These are phyloP conservation scores for Aristolochia contorta DNA, from an alignment of 164 flowering plant genomes.

Conservation along the genomic window DNA sequence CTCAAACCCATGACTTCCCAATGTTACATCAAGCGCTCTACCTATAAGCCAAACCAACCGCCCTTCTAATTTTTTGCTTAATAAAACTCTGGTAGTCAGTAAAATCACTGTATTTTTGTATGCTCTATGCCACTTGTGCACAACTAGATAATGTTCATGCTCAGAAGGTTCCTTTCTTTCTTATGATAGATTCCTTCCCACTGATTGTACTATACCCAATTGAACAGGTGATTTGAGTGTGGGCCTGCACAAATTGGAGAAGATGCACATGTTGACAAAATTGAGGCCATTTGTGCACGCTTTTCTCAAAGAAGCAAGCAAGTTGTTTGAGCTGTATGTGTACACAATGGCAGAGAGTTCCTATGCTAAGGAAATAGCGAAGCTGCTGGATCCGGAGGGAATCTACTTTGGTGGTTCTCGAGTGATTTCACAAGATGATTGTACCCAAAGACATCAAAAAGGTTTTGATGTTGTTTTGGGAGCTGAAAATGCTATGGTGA, in stretches of 20 bases:
- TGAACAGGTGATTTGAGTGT: not conserved
- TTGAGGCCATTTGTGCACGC: constrained; percentile 72
- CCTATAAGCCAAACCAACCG: too few species aligned
- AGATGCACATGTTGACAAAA: constrained; percentile 70
- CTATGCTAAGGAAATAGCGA: constrained; percentile 74
- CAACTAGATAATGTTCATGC: too few species aligned
- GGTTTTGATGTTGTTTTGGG: constrained; percentile 82
- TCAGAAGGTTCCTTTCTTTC: too few species aligned
- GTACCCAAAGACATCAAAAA: constrained; percentile 64
- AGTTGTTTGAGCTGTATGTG: constrained; percentile 76
- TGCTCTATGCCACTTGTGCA: too few species aligned
- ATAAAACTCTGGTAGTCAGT: too few species aligned
- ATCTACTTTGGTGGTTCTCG: constrained; percentile 40
- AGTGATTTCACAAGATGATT: constrained; percentile 67
- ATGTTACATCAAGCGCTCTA: too few species aligned
- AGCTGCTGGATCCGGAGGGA: constrained; percentile 59
- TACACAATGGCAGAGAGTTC: constrained; percentile 78
- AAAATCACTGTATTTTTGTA: too few species aligned
- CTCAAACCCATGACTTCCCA: too few species aligned
- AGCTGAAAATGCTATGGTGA: constrained; percentile 60
- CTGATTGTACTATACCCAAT: not conserved
- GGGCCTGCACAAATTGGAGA: constrained; percentile 40
- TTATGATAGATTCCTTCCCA: too few species aligned
- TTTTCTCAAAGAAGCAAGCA: constrained; percentile 65
- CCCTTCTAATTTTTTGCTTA: too few species aligned